Base-by-base conservation (phyloP, 2,329 filamentous ascomycete genomes). In the Cladophialophora bantiana region DNA sequence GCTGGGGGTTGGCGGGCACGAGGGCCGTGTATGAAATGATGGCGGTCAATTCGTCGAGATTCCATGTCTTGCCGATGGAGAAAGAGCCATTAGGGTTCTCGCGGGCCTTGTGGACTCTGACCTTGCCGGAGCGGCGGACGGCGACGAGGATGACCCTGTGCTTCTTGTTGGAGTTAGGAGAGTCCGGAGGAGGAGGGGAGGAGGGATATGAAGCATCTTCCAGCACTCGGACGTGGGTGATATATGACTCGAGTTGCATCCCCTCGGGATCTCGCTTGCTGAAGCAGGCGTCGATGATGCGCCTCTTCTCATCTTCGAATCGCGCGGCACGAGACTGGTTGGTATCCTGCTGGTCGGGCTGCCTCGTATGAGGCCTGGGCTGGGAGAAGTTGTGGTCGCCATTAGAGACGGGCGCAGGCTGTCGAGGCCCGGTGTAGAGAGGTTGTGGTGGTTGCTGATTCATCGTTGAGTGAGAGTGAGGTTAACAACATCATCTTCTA, bases 61-160 rank as follows among this genome's bases (percentile, higher is more conserved):
- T 91, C 95, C 95, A 99, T 3, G 95, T 97, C 82, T 99, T 99
- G 72, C 95, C 95, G 72, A 99, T 97, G 20, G 94, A 98, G 79
- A 97, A 99, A 31, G 92, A 89, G 64, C 93, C 93, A 78, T 97
- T 97, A 64, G 87, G 84, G 77, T 99, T 99, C 81, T 99, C 95
- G 74, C 96, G 90, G 65, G 93, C 94, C 80, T 99, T 99, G 83
- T 99, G 95, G 83, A 99, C 89, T 75, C 94, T 91, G 58, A 99
- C 94, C 67, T 93, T 87, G 63, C 94, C 95, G 1, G 94, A 97
- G 75, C 93, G 95, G 68, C 93, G 88, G 67, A 99, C 95, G 10
- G 94, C 91, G 71, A 99, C 90, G 71, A 99, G 93, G 76, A 99
- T 96, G 71, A 97, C 85, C 74, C 95, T 89, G 56, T 90, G 87